Base-by-base conservation (phyloP, 495 filamentous ascomycete species). In the Evernia prunastri region DNA sequence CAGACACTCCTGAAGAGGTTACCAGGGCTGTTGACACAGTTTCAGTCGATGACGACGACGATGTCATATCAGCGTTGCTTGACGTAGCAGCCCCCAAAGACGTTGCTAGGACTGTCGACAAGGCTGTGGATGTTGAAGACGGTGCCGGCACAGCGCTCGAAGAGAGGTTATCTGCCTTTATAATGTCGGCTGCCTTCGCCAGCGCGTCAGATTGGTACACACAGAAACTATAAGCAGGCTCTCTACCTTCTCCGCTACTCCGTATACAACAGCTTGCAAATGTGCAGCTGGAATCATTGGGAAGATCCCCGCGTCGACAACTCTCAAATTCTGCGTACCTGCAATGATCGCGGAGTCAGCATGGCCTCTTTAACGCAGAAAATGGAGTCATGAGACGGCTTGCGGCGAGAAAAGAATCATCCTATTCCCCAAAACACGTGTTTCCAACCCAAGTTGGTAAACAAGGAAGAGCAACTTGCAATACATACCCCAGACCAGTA, bases 251-350 rank as follows among this genome's bases (percentile, higher is more conserved):
- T 82, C 80, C 13, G 80, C 80, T 33, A 82, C 70, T 6, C 75
- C 80, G 56, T 81, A 82, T 10, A 81, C 79, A 13, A 77, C 77
- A 5, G 80, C 74, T 70, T 81, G 80, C 31, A 80, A 63, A 70
- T 82, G 80, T n/a, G 79, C 75, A 10, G 77, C 80, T 33, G 80
- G 71, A 2, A 80, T 70, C 25, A 81, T 69, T 0, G 81, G 81
- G 0, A 75, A 71, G 8, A 82, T 72, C 60, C 76, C 73, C 7
- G 79, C 79, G 56, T 82, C 79, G 2, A 79, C 79, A 2, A 83
- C 78, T 6, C 81, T 77, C n/a, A 83, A 72, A 57, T 82, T 82
- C 12, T 72, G 60, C 13, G 78, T 75, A 1, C 51, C 51, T 54
- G 3, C 15, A 17, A 10, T 4, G 33, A 33, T n/a, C 13, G 2